Evolutionary conservation across 768 basidiomycete genomes (phyloP), one percentile per base, ranked within the genome.

Genomic region (Hericium rajendrae): DNA sequence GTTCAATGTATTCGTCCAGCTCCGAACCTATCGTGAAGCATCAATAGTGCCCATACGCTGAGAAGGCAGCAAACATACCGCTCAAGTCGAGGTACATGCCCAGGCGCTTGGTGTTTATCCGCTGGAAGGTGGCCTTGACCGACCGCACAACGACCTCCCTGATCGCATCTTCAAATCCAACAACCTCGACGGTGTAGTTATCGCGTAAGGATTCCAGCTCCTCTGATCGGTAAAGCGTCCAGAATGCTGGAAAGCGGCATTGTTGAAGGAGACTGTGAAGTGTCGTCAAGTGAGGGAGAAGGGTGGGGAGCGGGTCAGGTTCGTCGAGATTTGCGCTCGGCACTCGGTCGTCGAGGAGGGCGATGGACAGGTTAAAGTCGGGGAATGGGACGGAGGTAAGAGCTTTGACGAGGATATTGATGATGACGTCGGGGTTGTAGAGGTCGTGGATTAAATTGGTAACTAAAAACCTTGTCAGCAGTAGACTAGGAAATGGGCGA

Each of bases 371-470:
- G 66, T 90, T 88, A 75, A 95, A 99, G 69, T 99, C 95, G 57
- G 94, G 90, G 48, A 86, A 79, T 38, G 93, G 91, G 51, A 86
- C 78, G 1, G 90, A 83, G 41, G 90, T 85, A 57, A 97, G 79
- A 26, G 93, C 80, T 76, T 94, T 94, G 70, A 94, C 80, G 68
- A 99, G 88, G 71, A 97, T 90, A 75, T 97, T 91, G 70, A 94
- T 79, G 64, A 94, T 88, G 20, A 94, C 89, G 68, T 95, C 92
- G 2, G 91, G 83, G 72, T 95, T 95, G 72, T 90, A 89, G 24
- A 95, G 80, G 68, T 91, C 86, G 38, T 91, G 82, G 74, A n/a
- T 97, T 97, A 74, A 97, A 97, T 69, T 97, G 94, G 74, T 97
- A 97, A 51, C 92, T 95, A 40, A 11, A 9, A 9, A 22, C 16